Conservation (phyloP, 352 stramenopile genomes). For the Phytophthora litchii region DNA sequence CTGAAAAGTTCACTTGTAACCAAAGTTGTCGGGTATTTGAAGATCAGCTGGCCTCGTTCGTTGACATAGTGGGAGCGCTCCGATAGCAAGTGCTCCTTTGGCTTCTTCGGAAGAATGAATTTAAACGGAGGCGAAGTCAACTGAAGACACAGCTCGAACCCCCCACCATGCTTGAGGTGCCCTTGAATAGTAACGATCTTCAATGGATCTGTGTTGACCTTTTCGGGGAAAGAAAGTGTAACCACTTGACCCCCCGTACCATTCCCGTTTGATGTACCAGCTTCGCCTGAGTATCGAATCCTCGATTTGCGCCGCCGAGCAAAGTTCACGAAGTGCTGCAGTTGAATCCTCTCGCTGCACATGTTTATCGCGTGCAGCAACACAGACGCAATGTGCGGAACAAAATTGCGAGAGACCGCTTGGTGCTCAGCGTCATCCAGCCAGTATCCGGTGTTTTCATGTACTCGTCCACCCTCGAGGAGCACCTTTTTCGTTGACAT, state of each 20-base stretch:
- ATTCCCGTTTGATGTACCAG: slow-evolving; percentile 48
- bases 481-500: slow-evolving; percentile 43
- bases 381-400: slow-evolving; percentile 77
- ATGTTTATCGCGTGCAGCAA: slow-evolving; percentile 86
- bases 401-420: slow-evolving; percentile 34
- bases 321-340: slow-evolving; percentile 90
- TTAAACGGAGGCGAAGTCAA: slow-evolving; percentile 65
- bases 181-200: slow-evolving; percentile 81
- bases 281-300: slow-evolving; percentile 86
- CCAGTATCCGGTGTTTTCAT: slow-evolving; percentile 39
- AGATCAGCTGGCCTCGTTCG: slow-evolving; percentile 73
- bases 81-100: slow-evolving; percentile 61
- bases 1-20: slow-evolving; percentile 73
- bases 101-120: slow-evolving; percentile 69
- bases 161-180: slow-evolving; percentile 75
- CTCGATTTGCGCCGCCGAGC: slow-evolving; percentile 79
- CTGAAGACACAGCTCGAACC: slow-evolving; percentile 82
- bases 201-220: slow-evolving; percentile 83
- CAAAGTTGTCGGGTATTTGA: slow-evolving; percentile 76
- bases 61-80: slow-evolving; percentile 81
- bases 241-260: slow-evolving; percentile 85
- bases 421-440: slow-evolving; percentile 33
- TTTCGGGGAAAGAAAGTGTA: slow-evolving; percentile 86
- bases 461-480: slow-evolving; percentile 27
- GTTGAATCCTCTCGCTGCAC: slow-evolving; percentile 83